Evolutionary conservation across 306 rosid species (phyloP).

Genomic region (Citrullus colocynthis): DNA sequence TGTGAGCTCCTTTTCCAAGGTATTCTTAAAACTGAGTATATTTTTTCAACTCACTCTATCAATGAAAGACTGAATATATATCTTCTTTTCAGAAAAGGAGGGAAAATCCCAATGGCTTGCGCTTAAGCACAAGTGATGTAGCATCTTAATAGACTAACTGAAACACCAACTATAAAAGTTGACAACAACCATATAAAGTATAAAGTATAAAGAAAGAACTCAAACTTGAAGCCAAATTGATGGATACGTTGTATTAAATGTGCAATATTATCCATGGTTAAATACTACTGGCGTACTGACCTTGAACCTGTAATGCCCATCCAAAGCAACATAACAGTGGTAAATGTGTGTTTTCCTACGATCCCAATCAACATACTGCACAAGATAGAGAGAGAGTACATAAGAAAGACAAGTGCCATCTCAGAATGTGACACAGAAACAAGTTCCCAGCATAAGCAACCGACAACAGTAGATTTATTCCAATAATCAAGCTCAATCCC

Average conservation of each 20-base stretch:
- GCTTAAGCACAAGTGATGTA: too few species aligned
- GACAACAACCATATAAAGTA: not conserved
- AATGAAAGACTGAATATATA: too few species aligned
- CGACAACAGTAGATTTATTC: too few species aligned
- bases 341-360: conserved; percentile 31
- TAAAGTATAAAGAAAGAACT: not conserved
- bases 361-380: conserved; percentile 59
- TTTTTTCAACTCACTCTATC: too few species aligned
- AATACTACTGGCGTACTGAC: conserved; percentile 21
- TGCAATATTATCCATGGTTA: not conserved
- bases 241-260: not conserved
- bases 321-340: conserved; percentile 37
- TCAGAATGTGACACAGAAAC: not conserved
- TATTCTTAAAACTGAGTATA: too few species aligned
- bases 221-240: not conserved
- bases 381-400: not conserved
- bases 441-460: not conserved
- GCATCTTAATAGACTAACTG: not conserved
- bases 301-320: conserved; percentile 54
- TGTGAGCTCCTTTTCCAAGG: too few species aligned
- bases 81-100: too few species aligned
- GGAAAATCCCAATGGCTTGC: too few species aligned
- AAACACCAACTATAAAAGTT: not conserved
- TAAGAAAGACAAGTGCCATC: not conserved
- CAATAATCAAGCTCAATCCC: not conserved